phyloP scores from a whole-genome alignment of 1,139 yeast species.

The Scheffersomyces quercinus region DNA sequence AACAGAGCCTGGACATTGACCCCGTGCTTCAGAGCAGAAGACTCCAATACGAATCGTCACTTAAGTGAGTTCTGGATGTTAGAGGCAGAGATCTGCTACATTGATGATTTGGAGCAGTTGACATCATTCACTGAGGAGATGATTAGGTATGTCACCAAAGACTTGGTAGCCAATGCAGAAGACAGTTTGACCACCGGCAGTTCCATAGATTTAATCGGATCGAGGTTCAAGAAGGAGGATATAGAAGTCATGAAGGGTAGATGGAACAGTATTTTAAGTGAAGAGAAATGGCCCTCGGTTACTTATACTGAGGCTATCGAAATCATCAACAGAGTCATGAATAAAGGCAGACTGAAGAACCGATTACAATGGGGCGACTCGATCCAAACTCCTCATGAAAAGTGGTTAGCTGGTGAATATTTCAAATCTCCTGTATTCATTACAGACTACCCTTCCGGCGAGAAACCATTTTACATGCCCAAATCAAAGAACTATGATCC shows the following conservation, averaged over 20 bases:
- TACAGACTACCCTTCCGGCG: conserved; percentile 76
- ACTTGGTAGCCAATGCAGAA: conserved; percentile 25
- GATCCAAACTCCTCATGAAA: conserved; percentile 84
- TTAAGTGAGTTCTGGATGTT: conserved; percentile 97
- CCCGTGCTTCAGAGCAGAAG: conserved; percentile 94
- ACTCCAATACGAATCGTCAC: conserved; percentile 88
- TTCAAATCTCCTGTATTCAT: conserved; percentile 81
- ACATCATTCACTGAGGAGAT: conserved; percentile 68
- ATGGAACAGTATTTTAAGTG: conserved; percentile 29
- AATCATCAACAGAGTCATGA: conserved; percentile 37
- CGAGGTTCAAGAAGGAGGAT: conserved; percentile 39
- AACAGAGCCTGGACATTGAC: conserved; percentile 85
- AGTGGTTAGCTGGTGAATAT: conserved; percentile 74
- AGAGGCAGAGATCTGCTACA: conserved; percentile 84
- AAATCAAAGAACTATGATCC: conserved; percentile 35
- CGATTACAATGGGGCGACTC: conserved; percentile 65
- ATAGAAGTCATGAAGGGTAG: conserved; percentile 18
- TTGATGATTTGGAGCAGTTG: conserved; percentile 57
- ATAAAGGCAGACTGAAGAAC: conserved; percentile 26
- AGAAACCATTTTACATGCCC: conserved; percentile 92
- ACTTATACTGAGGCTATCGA: conserved; percentile 76
- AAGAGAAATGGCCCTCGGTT: conserved; percentile 64
- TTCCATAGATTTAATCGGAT: conserved; percentile 42
- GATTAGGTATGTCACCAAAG: conserved; percentile 56
- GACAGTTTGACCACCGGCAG: conserved; percentile 14